Evolutionary conservation across 169 alveolate species (phyloP), one percentile per base, ranked within the genome.

Genomic region (Cryptosporidium canis): DNA sequence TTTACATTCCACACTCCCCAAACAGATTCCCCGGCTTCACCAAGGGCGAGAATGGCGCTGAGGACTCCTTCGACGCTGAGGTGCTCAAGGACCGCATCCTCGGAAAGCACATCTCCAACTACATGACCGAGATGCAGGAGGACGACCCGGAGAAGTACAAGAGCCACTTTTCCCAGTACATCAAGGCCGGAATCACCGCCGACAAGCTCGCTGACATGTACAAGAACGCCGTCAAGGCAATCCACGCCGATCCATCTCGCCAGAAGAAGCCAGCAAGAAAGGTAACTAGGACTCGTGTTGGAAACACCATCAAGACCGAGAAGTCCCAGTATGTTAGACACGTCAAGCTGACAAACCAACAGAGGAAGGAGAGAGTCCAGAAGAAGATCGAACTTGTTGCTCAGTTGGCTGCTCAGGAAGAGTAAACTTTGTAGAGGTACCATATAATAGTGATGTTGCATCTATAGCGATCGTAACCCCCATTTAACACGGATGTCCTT

Each of bases 21-120:
- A 97, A 96, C 95, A 96, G 99, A 90, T 99, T 99, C 99, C 99
- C 99, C 24, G 99, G 99, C 61, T 98, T 93, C 96, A 91, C 93
- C 55, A 92, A 92, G 90, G 95, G 91, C 43, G 95, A 90, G 65
- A 97, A 91, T 53, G 98, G 96, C 12, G 96, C 93, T 43, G 97
- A 95, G 85, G 94, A 94, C 66, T 95, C 95, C 87, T 98, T 97
- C 95, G 99, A 97, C 85, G 99, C 99, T 24, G 99, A 95, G 83
- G 99, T 92, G 51, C 99, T 97, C 95, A 96, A 99, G 85, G 98
- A 97, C 44, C 98, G 99, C 91, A 98, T 99, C 91, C 96, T 96
- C 85, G 99, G 99, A 43, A 92, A 91, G 48, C 99, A 98, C 93
- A 99, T 98, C 65, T 98, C 99, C 58, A 95, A 95, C 84, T 97